Evolutionary conservation across 441 rosid species (phyloP).

Genomic region (Pelargonium australe): DNA sequence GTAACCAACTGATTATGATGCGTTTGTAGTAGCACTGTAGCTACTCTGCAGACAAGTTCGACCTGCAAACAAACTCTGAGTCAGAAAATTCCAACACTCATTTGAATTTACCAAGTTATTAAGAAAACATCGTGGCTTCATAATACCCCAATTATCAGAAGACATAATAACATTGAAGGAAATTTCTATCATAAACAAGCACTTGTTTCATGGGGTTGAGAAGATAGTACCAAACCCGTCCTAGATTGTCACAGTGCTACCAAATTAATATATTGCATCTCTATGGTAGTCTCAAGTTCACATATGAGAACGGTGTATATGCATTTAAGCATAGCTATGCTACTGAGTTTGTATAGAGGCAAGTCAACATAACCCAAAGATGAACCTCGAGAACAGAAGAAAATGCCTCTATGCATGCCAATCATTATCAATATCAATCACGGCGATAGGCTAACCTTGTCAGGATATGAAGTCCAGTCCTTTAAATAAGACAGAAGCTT

Average conservation of each 20-base stretch:
- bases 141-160: background rate
- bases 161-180: background rate
- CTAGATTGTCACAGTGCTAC: background rate
- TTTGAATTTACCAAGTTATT: background rate
- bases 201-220: background rate
- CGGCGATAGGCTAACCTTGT: conserved; percentile 47
- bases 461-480: conserved; percentile 71
- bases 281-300: no score
- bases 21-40: conserved; percentile 59
- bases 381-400: no score
- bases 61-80: conserved; percentile 38
- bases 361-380: no score
- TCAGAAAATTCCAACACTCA: background rate
- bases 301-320: no score
- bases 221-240: background rate
- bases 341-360: no score
- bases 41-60: conserved; percentile 76
- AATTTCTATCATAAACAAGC: background rate
- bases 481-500: conserved; percentile 65
- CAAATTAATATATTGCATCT: background rate
- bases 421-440: background rate
- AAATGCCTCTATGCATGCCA: background rate
- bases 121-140: background rate
- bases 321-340: background rate
- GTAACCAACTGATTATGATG: conserved; percentile 76